These are phyloP conservation scores for Pulveroboletus ravenelii DNA, from an alignment of 768 basidiomycete genomes.

Conservation along the genomic window DNA sequence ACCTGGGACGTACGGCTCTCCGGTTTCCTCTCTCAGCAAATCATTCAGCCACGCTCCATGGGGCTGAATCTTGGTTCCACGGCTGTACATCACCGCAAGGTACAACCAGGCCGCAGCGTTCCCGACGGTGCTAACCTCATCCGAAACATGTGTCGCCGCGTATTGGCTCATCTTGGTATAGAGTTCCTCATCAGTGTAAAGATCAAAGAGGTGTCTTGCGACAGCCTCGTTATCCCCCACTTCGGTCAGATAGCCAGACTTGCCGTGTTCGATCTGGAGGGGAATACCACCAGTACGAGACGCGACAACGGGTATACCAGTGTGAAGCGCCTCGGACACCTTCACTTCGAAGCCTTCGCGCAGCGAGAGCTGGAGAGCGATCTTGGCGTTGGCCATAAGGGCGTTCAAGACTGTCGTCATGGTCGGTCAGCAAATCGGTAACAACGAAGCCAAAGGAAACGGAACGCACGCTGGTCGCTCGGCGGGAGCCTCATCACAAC, in stretches of 20 bases:
- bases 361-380: slow-evolving; percentile 86
- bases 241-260: slow-evolving; percentile 81
- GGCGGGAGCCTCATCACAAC: slow-evolving; percentile 77
- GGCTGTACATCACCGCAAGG: slow-evolving; percentile 75
- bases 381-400: slow-evolving; percentile 82
- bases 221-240: slow-evolving; percentile 73
- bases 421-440: slow-evolving; percentile 1
- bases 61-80: slow-evolving; percentile 73
- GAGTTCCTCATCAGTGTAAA: slow-evolving; percentile 69
- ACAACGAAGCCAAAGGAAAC: background rate
- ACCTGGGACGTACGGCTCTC: slow-evolving; percentile 57
- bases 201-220: slow-evolving; percentile 68
- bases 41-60: slow-evolving; percentile 86
- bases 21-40: slow-evolving; percentile 69
- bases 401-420: slow-evolving; percentile 67
- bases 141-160: slow-evolving; percentile 72
- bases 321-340: slow-evolving; percentile 91
- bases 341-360: slow-evolving; percentile 98
- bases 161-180: slow-evolving; percentile 61
- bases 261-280: slow-evolving; percentile 82
- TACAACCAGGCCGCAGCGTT: slow-evolving; percentile 66
- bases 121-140: slow-evolving; percentile 82
- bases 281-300: slow-evolving; percentile 89
- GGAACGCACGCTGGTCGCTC: slow-evolving; percentile 69
- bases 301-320: slow-evolving; percentile 83